Conservation (phyloP, 2,329 filamentous ascomycete genomes). For the Colletotrichum agaves region DNA sequence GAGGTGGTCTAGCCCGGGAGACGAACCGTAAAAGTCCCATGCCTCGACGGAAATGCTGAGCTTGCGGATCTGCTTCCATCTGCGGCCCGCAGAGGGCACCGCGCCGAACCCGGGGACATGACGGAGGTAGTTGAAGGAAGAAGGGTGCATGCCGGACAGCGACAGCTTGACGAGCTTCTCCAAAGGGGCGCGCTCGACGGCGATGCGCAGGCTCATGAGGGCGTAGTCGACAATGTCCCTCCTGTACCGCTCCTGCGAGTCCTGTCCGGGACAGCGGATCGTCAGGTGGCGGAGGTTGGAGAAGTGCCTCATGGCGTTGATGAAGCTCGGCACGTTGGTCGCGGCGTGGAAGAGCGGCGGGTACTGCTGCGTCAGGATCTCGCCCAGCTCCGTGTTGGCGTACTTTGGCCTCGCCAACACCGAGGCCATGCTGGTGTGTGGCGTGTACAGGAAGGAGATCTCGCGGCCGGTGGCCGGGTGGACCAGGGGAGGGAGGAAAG, state of each 20-base stretch:
- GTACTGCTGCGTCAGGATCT: constrained; percentile 87
- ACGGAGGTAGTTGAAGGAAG: constrained; percentile 81
- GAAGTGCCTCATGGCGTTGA: constrained; percentile 76
- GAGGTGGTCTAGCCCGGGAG: constrained; percentile 74
- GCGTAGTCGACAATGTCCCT: constrained; percentile 87
- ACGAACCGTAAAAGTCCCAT: constrained; percentile 70
- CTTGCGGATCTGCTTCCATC: constrained; percentile 82
- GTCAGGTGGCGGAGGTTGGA: constrained; percentile 78
- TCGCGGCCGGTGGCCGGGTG: constrained; percentile 82
- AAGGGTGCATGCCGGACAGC: constrained; percentile 78
- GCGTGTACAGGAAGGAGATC: constrained; percentile 83
- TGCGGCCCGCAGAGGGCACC: constrained; percentile 74
- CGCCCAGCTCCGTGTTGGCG: constrained; percentile 80
- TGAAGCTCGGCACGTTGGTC: constrained; percentile 87
- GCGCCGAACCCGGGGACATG: constrained; percentile 79
- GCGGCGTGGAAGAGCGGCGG: constrained; percentile 90
- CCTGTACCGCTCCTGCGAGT: constrained; percentile 75
- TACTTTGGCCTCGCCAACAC: constrained; percentile 78
- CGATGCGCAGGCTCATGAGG: constrained; percentile 86
- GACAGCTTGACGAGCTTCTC: constrained; percentile 75
- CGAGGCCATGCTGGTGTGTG: constrained; percentile 73
- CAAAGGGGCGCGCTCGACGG: constrained; percentile 78
- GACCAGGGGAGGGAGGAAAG: constrained; percentile 85
- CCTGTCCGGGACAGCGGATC: constrained; percentile 80
- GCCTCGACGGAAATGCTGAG: constrained; percentile 78